phyloP scores from a whole-genome alignment of 1,139 yeast genomes.

The Yamadazyma blattariae region DNA sequence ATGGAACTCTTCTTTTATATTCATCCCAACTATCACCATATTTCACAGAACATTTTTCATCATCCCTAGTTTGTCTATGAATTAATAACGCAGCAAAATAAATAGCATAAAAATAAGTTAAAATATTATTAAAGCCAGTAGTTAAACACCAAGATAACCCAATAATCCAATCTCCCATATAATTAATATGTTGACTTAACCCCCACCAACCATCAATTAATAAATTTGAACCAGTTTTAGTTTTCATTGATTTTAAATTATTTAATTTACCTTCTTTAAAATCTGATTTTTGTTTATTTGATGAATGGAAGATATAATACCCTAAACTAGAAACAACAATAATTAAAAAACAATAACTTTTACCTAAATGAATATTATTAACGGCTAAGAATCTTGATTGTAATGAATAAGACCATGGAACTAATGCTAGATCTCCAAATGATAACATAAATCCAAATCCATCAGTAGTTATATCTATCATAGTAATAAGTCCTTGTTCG shows the following conservation, averaged over 20 bases:
- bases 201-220: conserved; percentile 97
- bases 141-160: conserved; percentile 93
- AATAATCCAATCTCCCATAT: conserved; percentile 92
- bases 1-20: conserved; percentile 79
- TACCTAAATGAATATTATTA: conserved; percentile 59
- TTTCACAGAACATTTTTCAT: conserved; percentile 81
- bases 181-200: conserved; percentile 85
- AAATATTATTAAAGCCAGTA: conserved; percentile 76
- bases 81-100: conserved; percentile 79
- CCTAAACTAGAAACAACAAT: conserved; percentile 54
- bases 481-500: conserved; percentile 83
- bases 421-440: conserved; percentile 89
- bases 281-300: conserved; percentile 81
- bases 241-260: conserved; percentile 60
- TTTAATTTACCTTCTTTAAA: conserved; percentile 77
- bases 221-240: conserved; percentile 76
- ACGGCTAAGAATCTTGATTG: conserved; percentile 71
- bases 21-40: conserved; percentile 85
- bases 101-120: conserved; percentile 83
- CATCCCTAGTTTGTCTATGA: conserved; percentile 91
- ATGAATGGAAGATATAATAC: conserved; percentile 74
- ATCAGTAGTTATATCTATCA: conserved; percentile 96
- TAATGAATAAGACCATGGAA: conserved; percentile 89
- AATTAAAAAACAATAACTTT: conserved; percentile 29
- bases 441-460: conserved; percentile 96